Conservation (phyloP, 1,139 yeast species). For the Geotrichum cucujoidarum region DNA sequence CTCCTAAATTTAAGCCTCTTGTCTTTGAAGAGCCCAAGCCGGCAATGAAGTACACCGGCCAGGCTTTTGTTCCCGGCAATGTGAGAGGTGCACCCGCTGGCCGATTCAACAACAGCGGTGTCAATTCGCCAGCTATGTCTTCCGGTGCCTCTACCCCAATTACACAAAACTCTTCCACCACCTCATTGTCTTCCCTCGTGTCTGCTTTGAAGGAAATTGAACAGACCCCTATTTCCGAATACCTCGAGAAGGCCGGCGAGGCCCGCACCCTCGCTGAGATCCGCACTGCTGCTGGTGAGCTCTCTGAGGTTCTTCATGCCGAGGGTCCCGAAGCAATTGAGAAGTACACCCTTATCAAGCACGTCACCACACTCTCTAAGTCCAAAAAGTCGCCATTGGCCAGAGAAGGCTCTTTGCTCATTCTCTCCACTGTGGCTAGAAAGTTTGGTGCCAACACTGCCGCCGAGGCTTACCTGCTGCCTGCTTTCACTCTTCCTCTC, state of each 20-base stretch:
- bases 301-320: constrained; percentile 47
- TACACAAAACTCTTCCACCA: constrained; percentile 44
- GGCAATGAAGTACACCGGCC: constrained; percentile 6
- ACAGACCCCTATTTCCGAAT: constrained; percentile 62
- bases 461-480: constrained; percentile 66
- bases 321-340: constrained; percentile 49
- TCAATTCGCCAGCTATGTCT: constrained; percentile 14
- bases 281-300: constrained; percentile 54
- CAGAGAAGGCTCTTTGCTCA: constrained; percentile 68
- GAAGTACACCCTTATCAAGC: constrained; percentile 63
- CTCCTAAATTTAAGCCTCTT: constrained; percentile 14
- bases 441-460: constrained; percentile 55
- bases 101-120: constrained; percentile 7
- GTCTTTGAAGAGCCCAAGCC: constrained; percentile 10
- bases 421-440: constrained; percentile 64
- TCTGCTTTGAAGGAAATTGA: constrained; percentile 67
- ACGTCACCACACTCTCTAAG: constrained; percentile 60
- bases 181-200: constrained; percentile 67
- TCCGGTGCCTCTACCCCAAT: constrained; percentile 18
- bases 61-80: constrained; percentile 6
- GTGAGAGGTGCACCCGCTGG: constrained; percentile 5
- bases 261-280: constrained; percentile 61
- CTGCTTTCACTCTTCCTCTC: constrained; percentile 51
- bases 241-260: constrained; percentile 51
- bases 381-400: constrained; percentile 68